Evolutionary conservation across 1,284 basidiomycete genomes (phyloP).

Genomic region (Cystobasidiaceae sp.): DNA sequence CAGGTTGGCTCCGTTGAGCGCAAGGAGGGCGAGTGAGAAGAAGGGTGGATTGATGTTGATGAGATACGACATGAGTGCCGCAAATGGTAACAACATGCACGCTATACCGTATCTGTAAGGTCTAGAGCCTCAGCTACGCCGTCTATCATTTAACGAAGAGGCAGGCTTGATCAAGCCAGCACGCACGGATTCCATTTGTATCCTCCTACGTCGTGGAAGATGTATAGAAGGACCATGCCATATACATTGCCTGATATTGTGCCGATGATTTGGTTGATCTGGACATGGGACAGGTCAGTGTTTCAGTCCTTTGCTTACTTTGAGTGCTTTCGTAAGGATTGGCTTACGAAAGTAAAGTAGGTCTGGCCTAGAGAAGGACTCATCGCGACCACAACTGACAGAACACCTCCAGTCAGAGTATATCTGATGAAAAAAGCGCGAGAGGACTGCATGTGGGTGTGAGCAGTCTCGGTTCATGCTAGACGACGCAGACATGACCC

Average conservation of each 20-base stretch:
- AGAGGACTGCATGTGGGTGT: constrained; percentile 32
- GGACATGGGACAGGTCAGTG: constrained; percentile 44
- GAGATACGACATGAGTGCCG: constrained; percentile 42
- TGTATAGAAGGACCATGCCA: constrained; percentile 36
- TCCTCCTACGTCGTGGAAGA: constrained; percentile 47
- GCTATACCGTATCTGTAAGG: constrained; percentile 42
- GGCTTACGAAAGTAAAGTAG: neutral
- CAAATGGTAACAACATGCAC: constrained; percentile 39
- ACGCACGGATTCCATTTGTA: constrained; percentile 47
- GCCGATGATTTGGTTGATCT: constrained; percentile 46
- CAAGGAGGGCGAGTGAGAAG: constrained; percentile 41
- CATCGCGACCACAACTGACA: constrained; percentile 47
- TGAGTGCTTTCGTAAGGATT: neutral
- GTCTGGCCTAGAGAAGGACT: constrained; percentile 43
- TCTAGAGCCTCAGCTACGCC: too few species aligned
- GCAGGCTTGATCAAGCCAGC: too few species aligned
- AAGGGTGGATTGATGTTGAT: constrained; percentile 43
- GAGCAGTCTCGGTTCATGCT: neutral
- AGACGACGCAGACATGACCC: neutral
- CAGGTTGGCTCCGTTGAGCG: constrained; percentile 44
- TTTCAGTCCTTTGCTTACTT: neutral
- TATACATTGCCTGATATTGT: constrained; percentile 32
- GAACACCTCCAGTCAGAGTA: constrained; percentile 43
- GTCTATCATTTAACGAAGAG: too few species aligned
- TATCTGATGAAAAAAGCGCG: constrained; percentile 46